Evolutionary conservation across 176 grass and related monocot species (phyloP), one percentile per base, ranked within the genome.

Genomic region (Phoenix dactylifera): DNA sequence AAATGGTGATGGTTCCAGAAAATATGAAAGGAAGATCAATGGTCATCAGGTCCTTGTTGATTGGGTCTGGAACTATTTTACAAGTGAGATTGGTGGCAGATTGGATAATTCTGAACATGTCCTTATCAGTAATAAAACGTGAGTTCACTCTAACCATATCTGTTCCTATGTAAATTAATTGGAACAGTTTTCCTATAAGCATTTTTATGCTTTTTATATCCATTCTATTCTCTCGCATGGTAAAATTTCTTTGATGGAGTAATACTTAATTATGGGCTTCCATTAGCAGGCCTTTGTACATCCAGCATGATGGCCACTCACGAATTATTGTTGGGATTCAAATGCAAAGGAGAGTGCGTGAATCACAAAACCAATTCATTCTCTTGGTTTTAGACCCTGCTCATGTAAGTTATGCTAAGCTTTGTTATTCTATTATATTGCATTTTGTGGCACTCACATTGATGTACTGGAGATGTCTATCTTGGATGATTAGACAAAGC

Each of bases 241-340:
- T 44, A 44, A 14, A 12, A 6, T 73, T 51, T 18, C 26, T 18
- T 66, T 32, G 28, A 49, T 26, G 23, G 50, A 19, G 16, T 24
- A 55, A 61, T 22, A 51, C 10, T 67, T 32, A 19, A 16, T 71
- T 24, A 54, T 71, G 57, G 24, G 22, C n/a, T 16, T 39, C 12
- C 18, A 65, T 50, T 23, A 54, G 15, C 64, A 97, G 92, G 54
- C 92, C 92, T 16, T 68, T 97, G 24, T 97, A 97, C 73, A 88
- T 97, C 51, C 92, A 97, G 77, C 87, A 91, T 83, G 61, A 88
- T 44, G 92, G 92, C 18, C 92, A 97, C 88, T 97, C 92, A 53
- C 83, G 92, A 68, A 90, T 87, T 14, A 97, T 97, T 57, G 69
- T 91, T 62, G 92, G 92, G n/a, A 90, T 97, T 82, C 92, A 97